These are phyloP conservation scores for Trichoderma reesei DNA, from an alignment of 495 filamentous ascomycete genomes.

Conservation along the genomic window DNA sequence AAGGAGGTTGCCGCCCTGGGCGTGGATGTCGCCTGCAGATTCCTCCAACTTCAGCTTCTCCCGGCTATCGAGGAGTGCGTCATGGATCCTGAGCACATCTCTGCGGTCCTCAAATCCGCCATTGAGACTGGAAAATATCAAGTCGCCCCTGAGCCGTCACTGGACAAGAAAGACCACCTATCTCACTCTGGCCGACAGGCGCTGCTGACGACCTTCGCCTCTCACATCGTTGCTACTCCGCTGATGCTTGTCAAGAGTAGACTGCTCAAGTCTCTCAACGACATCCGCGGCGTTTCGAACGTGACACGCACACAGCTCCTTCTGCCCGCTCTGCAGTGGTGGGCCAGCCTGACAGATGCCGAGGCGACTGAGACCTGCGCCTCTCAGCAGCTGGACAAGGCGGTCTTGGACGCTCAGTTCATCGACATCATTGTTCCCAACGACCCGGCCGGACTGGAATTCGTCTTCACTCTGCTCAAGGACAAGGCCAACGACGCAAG, in stretches of 20 bases:
- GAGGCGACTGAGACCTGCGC: constrained; percentile 26
- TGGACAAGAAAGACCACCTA: constrained; percentile 40
- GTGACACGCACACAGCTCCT: constrained; percentile 59
- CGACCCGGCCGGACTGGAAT: constrained; percentile 54
- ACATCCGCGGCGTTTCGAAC: constrained; percentile 55
- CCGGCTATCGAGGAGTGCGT: constrained; percentile 74
- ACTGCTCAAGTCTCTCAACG: constrained; percentile 61
- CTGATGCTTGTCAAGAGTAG: constrained; percentile 54
- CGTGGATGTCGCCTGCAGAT: constrained; percentile 37
- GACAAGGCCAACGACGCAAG: constrained; percentile 33
- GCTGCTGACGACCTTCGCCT: constrained; percentile 64
- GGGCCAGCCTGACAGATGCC: constrained; percentile 41
- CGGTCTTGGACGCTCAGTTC: constrained; percentile 48
- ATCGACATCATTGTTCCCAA: constrained; percentile 54
- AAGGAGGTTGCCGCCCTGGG: constrained; percentile 48
- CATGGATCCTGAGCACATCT: constrained; percentile 58
- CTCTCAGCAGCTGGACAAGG: constrained; percentile 50
- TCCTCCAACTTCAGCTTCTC: constrained; percentile 55
- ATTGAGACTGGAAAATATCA: constrained; percentile 38
- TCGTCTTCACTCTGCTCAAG: constrained; percentile 46
- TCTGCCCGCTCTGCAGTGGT: constrained; percentile 56
- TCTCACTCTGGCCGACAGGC: constrained; percentile 55
- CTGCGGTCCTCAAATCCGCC: constrained; percentile 45
- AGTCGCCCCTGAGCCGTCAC: constrained; percentile 24
- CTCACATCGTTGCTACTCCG: constrained; percentile 59